Conservation (phyloP, 805 yeast species). For the Cyberlindnera suaveolens region DNA sequence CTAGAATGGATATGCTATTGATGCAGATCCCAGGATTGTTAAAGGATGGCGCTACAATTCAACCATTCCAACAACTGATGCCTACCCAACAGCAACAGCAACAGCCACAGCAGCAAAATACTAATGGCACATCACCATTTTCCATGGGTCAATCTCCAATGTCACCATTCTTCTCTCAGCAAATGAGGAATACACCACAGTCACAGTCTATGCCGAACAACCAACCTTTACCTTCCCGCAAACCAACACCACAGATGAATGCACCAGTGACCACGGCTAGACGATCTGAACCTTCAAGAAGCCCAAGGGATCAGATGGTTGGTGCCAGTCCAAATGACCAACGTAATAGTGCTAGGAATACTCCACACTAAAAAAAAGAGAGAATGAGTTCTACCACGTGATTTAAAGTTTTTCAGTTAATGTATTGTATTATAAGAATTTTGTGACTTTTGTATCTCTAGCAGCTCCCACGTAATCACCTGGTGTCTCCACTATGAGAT, state of each 20-base stretch:
- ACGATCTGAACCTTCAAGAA: constrained; percentile 1
- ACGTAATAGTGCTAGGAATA: constrained; percentile 3
- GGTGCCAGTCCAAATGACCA: constrained; percentile 12
- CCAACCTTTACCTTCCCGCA: constrained; percentile 4
- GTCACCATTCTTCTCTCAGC: constrained; percentile 12
- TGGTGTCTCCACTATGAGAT: constrained; percentile 32
- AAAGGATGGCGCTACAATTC: constrained; percentile 7
- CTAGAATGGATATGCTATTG: constrained; percentile 63
- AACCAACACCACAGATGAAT: constrained; percentile 1
- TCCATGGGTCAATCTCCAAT: constrained; percentile 10
- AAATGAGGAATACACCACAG: constrained; percentile 13
- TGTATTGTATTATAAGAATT: constrained; percentile 26
- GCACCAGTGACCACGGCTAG: constrained; percentile 11
- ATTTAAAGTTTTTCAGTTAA: too few species aligned
- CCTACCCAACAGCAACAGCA: constrained; percentile 1
- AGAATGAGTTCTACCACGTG: not conserved
- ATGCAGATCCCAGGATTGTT: constrained; percentile 63
- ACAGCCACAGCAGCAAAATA: constrained; percentile 2
- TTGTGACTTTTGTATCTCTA: constrained; percentile 29
- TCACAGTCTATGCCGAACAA: constrained; percentile 16
- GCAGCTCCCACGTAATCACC: constrained; percentile 35
- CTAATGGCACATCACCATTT: constrained; percentile 10
- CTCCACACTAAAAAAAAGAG: constrained; percentile 2
- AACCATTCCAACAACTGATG: not conserved
- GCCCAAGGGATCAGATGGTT: constrained; percentile 7